These are phyloP conservation scores for Phytophthora foliorum DNA, from an alignment of 352 stramenopile genomes.

Conservation along the genomic window DNA sequence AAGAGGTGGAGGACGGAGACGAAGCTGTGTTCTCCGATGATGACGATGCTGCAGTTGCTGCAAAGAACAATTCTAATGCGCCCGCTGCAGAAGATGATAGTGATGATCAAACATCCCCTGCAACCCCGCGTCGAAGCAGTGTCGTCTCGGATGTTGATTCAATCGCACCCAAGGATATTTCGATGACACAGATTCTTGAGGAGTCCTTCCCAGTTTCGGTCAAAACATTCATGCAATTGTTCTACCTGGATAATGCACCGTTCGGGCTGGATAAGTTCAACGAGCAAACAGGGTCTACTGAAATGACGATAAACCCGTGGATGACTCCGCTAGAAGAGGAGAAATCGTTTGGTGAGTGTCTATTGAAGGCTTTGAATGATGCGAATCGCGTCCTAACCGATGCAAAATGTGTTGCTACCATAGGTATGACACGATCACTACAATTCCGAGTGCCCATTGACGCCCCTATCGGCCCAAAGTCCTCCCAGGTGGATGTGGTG, in stretches of 20 bases:
- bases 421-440: slow-evolving; percentile 70
- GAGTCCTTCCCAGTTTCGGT: slow-evolving; percentile 68
- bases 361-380: background rate
- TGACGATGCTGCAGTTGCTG: slow-evolving; percentile 6
- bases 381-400: background rate
- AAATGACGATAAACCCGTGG: slow-evolving; percentile 83
- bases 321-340: slow-evolving; percentile 57
- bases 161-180: slow-evolving; percentile 73
- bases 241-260: slow-evolving; percentile 69
- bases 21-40: slow-evolving; percentile 9
- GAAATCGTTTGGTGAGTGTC: slow-evolving; percentile 43
- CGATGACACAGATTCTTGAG: slow-evolving; percentile 77
- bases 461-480: slow-evolving; percentile 84
- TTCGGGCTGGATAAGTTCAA: slow-evolving; percentile 82
- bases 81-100: slow-evolving; percentile 8
- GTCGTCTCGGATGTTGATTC: slow-evolving; percentile 73
- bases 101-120: slow-evolving; percentile 20
- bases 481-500: slow-evolving; percentile 83
- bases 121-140: slow-evolving; percentile 37
- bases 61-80: slow-evolving; percentile 1
- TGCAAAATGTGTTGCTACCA: background rate
- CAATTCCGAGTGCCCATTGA: slow-evolving; percentile 84
- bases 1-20: slow-evolving; percentile 11
- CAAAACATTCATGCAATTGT: slow-evolving; percentile 77
- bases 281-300: slow-evolving; percentile 64